Evolutionary conservation across 352 stramenopile genomes (phyloP).

Genomic region (Pythium rishiriense): DNA sequence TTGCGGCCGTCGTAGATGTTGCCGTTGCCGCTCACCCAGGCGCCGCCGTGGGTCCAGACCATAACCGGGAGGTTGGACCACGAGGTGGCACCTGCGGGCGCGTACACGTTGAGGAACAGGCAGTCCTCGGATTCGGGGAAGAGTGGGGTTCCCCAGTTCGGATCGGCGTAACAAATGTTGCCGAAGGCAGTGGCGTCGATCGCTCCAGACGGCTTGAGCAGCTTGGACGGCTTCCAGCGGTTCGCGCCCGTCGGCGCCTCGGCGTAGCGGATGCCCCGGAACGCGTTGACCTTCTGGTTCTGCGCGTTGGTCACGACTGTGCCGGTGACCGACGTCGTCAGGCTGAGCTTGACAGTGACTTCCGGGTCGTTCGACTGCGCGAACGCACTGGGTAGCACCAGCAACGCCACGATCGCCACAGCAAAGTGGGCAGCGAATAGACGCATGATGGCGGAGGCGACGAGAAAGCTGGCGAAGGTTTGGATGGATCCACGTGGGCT

Average conservation of each 20-base stretch:
- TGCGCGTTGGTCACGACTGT: constrained; percentile 1
- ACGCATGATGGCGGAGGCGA: not conserved
- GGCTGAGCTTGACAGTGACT: constrained; percentile 6
- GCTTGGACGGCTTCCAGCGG: constrained; percentile 15
- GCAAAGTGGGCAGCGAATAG: not conserved
- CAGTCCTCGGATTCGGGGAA: constrained; percentile 33
- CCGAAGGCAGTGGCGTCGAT: constrained; percentile 15
- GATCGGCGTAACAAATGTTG: constrained; percentile 10
- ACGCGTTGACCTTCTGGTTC: constrained; percentile 12
- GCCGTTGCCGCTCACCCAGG: constrained; percentile 23
- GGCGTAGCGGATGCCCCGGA: constrained; percentile 19
- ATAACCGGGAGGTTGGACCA: constrained; percentile 37
- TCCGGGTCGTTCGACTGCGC: not conserved
- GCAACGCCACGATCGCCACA: not conserved
- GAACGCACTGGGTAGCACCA: not conserved
- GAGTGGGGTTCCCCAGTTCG: not conserved
- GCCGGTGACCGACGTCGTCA: constrained; percentile 6
- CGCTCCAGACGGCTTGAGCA: not conserved
- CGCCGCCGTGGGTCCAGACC: constrained; percentile 38
- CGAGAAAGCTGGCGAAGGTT: not conserved
- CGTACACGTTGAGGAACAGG: constrained; percentile 42
- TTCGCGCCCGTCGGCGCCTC: constrained; percentile 11
- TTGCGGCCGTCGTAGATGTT: constrained; percentile 16
- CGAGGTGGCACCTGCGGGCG: constrained; percentile 22
- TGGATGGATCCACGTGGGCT: not conserved